phyloP scores from a whole-genome alignment of 2,329 filamentous ascomycete genomes.

The Teratosphaeriaceae sp. region DNA sequence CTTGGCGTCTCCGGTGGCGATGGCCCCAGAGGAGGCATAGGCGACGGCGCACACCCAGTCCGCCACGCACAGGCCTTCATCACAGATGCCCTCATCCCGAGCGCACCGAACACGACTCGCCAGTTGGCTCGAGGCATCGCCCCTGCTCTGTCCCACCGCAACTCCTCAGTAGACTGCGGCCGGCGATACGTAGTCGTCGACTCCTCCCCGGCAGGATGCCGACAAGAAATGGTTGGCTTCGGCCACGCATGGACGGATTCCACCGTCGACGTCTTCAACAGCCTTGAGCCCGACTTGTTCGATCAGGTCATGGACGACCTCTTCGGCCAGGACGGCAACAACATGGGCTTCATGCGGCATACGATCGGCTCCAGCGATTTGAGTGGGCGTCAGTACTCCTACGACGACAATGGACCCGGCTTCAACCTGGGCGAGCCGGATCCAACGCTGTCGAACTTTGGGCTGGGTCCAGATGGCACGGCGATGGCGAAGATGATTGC shows the following conservation, averaged over 20 bases:
- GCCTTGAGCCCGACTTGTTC: constrained; percentile 23
- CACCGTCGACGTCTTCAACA: constrained; percentile 31
- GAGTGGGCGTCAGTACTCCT: constrained; percentile 29
- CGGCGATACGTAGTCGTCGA: constrained; percentile 13
- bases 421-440: constrained; percentile 30
- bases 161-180: constrained; percentile 5
- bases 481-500: constrained; percentile 34
- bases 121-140: constrained; percentile 15
- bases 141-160: constrained; percentile 10
- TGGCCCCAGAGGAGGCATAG: constrained; percentile 16
- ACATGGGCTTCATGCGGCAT: constrained; percentile 35
- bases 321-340: constrained; percentile 30
- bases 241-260: constrained; percentile 35
- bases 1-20: constrained; percentile 16
- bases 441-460: constrained; percentile 26
- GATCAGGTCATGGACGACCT: constrained; percentile 29
- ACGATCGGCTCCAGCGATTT: constrained; percentile 35
- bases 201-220: constrained; percentile 11
- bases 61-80: constrained; percentile 14
- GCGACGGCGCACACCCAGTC: constrained; percentile 16
- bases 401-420: constrained; percentile 29
- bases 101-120: constrained; percentile 15
- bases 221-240: constrained; percentile 31
- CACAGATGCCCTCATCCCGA: constrained; percentile 19
- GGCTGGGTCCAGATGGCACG: constrained; percentile 28